A percentile compares a stretch with the other conserved stretches of the same genome.
Conservation (phyloP, 2,329 filamentous ascomycete species). For the Ceratocystis eucalypticola region DNA sequence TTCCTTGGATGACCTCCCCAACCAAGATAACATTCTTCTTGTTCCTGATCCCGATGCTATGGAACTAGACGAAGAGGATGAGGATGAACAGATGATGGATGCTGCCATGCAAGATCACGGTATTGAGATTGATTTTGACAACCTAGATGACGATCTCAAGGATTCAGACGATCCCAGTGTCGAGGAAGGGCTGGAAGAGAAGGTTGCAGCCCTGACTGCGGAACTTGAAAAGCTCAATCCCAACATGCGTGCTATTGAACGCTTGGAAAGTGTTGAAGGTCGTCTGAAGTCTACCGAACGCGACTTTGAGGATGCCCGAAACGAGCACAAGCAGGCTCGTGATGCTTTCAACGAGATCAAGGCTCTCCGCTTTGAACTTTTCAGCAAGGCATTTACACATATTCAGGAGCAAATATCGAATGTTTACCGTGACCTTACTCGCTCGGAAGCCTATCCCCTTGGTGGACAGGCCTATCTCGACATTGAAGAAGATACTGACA, state of each 20-base stretch:
- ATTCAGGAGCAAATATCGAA: slow-evolving; percentile 88
- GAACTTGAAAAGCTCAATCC: slow-evolving; percentile 91
- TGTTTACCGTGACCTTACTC: slow-evolving; percentile 91
- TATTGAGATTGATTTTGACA: slow-evolving; percentile 75
- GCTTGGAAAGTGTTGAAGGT: slow-evolving; percentile 71
- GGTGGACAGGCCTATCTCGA: slow-evolving; percentile 82
- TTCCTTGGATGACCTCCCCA: slow-evolving; percentile 74
- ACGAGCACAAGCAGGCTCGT: slow-evolving; percentile 57
- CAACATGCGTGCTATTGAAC: slow-evolving; percentile 90
- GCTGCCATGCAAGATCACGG: slow-evolving; percentile 75
- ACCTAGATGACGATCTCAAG: slow-evolving; percentile 69
- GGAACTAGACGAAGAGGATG: slow-evolving; percentile 61
- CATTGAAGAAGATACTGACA: slow-evolving; percentile 85
- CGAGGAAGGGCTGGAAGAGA: slow-evolving; percentile 65
- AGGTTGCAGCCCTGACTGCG: slow-evolving; percentile 56
- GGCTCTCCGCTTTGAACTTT: slow-evolving; percentile 71
- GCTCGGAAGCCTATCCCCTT: slow-evolving; percentile 80
- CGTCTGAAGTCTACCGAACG: slow-evolving; percentile 73
- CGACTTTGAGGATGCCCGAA: slow-evolving; percentile 76
- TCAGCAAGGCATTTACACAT: slow-evolving; percentile 89
- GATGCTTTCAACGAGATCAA: slow-evolving; percentile 76
- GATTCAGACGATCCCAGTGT: slow-evolving; percentile 56
- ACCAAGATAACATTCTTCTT: slow-evolving; percentile 60
- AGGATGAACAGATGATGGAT: slow-evolving; percentile 44
- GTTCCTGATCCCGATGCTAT: slow-evolving; percentile 74